Conservation (phyloP, 2,329 filamentous ascomycete genomes). For the Coniochaeta hoffmannii region DNA sequence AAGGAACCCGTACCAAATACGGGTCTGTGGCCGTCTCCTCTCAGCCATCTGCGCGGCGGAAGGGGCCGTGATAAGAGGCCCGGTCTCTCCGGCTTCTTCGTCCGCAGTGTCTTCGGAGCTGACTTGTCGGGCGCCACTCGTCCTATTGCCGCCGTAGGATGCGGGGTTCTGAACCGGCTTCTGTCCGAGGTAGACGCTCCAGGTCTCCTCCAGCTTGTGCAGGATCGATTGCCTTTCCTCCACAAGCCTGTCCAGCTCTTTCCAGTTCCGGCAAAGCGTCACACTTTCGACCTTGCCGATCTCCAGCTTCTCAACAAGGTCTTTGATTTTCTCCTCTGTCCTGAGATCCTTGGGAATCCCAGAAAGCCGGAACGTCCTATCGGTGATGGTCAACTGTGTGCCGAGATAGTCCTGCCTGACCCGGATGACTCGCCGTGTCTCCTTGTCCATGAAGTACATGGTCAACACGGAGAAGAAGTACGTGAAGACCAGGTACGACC, state of each 20-base stretch:
- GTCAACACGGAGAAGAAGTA: constrained; percentile 84
- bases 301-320: constrained; percentile 77
- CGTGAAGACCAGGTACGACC: constrained; percentile 91
- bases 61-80: constrained; percentile 48
- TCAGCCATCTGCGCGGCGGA: constrained; percentile 32
- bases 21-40: constrained; percentile 56
- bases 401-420: constrained; percentile 87
- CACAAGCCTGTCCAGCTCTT: constrained; percentile 68
- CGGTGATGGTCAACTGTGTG: constrained; percentile 89
- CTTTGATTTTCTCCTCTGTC: constrained; percentile 75
- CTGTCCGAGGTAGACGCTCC: constrained; percentile 68
- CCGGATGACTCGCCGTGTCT: constrained; percentile 79
- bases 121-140: background rate
- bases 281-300: constrained; percentile 89
- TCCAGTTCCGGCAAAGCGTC: constrained; percentile 82
- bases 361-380: constrained; percentile 85
- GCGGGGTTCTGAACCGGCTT: constrained; percentile 21
- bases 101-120: constrained; percentile 23
- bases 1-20: constrained; percentile 72
- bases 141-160: background rate
- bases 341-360: constrained; percentile 76
- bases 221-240: constrained; percentile 57
- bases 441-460: constrained; percentile 72
- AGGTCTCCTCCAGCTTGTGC: constrained; percentile 71
- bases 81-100: constrained; percentile 46